Evolutionary conservation across 139 green algal genomes (phyloP).

Genomic region (Nannochloris sp.): DNA sequence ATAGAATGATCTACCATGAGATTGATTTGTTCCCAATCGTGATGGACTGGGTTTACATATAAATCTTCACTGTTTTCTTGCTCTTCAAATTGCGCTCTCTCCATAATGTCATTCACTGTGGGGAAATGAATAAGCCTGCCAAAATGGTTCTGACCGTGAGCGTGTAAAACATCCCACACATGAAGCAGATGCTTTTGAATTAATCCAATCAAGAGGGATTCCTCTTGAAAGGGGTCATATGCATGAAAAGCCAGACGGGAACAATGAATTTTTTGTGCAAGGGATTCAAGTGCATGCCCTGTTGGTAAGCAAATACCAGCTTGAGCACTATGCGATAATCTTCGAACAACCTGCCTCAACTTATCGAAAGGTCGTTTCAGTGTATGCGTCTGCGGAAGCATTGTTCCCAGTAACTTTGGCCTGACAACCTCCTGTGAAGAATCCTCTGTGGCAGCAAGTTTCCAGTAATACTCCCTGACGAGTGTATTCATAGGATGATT

Average conservation of each 20-base stretch:
- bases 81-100: not conserved
- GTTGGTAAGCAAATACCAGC: conserved; percentile 20
- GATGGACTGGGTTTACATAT: conserved; percentile 20
- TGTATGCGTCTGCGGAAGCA: conserved; percentile 21
- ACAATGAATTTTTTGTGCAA: conserved; percentile 16
- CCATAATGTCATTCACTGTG: not conserved
- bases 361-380: conserved; percentile 31
- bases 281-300: conserved; percentile 13
- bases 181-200: conserved; percentile 24
- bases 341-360: conserved; percentile 26
- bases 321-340: conserved; percentile 27
- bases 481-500: conserved; percentile 33
- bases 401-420: conserved; percentile 20
- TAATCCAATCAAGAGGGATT: conserved; percentile 5
- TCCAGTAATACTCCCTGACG: conserved; percentile 23
- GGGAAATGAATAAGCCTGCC: conserved; percentile 18
- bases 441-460: not conserved
- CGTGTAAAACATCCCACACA: conserved; percentile 29
- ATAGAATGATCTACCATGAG: conserved; percentile 22
- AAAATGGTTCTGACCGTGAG: conserved; percentile 30
- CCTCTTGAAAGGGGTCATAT: not conserved
- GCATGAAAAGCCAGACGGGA: conserved; percentile 15
- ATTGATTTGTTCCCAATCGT: conserved; percentile 27
- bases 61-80: not conserved
- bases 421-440: not conserved